Percentiles rank a stretch among this genome's conserved stretches.
phyloP scores from a whole-genome alignment of 1,284 basidiomycete species.

The Termitomyces sp. region DNA sequence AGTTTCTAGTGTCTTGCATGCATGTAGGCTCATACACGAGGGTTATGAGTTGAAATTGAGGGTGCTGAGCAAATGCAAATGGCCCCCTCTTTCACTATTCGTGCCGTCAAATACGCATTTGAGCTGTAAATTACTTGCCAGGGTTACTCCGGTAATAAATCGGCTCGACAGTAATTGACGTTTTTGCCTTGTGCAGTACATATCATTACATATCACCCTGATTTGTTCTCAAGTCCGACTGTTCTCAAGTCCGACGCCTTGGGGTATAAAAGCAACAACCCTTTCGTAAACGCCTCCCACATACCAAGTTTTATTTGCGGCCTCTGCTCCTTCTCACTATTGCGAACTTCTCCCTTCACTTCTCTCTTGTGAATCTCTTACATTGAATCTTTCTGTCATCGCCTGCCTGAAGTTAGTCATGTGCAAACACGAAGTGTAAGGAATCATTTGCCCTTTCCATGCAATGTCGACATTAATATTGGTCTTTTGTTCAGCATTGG shows the following conservation, averaged over 20 bases:
- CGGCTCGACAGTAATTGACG: slow-evolving; percentile 17
- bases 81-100: slow-evolving; percentile 11
- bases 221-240: slow-evolving; percentile 16
- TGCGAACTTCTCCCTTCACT: neutral
- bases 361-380: neutral
- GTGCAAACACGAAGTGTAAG: slow-evolving; percentile 59
- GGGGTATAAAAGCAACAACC: slow-evolving; percentile 15
- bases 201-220: slow-evolving; percentile 10
- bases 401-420: slow-evolving; percentile 24
- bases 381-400: neutral
- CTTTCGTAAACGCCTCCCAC: neutral
- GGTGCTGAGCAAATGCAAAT: slow-evolving; percentile 9
- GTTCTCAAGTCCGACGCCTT: slow-evolving; percentile 16
- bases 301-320: neutral
- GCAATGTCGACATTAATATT: neutral
- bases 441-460: slow-evolving; percentile 2
- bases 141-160: slow-evolving; percentile 16
- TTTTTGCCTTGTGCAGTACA: slow-evolving; percentile 12
- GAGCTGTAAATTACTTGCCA: slow-evolving; percentile 12
- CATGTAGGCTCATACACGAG: slow-evolving; percentile 10
- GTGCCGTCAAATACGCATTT: slow-evolving; percentile 7
- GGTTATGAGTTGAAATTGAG: slow-evolving; percentile 8
- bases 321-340: neutral
- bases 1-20: slow-evolving; percentile 3
- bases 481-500: slow-evolving; percentile 37